Evolutionary conservation across 192 early-diverging fungal genomes (phyloP), one percentile per base, ranked within the genome.

Genomic region (Rhizoclosmatium sp.): DNA sequence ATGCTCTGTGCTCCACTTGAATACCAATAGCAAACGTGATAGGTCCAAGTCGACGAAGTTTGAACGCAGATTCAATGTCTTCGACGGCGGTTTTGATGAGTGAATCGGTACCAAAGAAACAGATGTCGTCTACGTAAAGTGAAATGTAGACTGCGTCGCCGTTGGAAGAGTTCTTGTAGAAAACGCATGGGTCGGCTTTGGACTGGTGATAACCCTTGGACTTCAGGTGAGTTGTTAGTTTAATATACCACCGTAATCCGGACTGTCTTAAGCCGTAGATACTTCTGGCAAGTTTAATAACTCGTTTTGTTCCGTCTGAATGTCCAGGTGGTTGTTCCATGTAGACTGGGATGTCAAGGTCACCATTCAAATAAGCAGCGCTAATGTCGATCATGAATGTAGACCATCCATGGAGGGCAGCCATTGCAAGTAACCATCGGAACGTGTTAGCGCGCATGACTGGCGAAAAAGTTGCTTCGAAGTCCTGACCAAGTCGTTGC

Each of bases 401-500:
- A 0, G 16, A 9, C 71, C 71, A 74, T 9, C 41, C 41, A 23
- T 60, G 0, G 0, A 60, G 48, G 2, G 51, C 2, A 3, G 51
- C 42, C 1, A 74, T n/a, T 1, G 71, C 71, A 2, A 74, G 59
- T 7, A 74, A 1, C 71, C 71, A 74, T 1, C 3, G 71, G 3
- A 74, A 74, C 0, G 49, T 74, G 1, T 49, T 56, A 1, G 1
- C 1, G 1, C 54, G 0, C 64, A 74, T 54, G 2, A 83, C 81
- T 10, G 80, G 82, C 0, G 76, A 14, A 60, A 45, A 78, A 2
- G 81, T 83, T 47, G 80, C 75, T 1, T 68, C 40, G 59, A 54
- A 83, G 46, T 83, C 71, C 40, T 65, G 45, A n/a, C 82, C 73
- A 12, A 10, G 42, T 1, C n/a, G 39, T 76, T 82, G 82, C 39